These are phyloP conservation scores for Phlyctochytrium bullatum DNA, from an alignment of 192 early-diverging fungal species.

Conservation along the genomic window DNA sequence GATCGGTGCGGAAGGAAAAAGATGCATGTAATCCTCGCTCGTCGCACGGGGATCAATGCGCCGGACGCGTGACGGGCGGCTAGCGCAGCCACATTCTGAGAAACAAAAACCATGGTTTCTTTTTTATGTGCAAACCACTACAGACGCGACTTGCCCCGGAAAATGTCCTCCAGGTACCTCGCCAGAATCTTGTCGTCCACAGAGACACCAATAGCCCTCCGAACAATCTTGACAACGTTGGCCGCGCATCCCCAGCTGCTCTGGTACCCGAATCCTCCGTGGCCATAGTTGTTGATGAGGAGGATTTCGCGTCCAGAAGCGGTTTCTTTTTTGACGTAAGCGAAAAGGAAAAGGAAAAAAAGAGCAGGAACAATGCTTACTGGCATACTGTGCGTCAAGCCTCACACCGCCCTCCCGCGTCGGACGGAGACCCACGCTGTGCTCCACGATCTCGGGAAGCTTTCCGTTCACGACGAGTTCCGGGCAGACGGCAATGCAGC, in stretches of 20 bases:
- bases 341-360: conserved; percentile 12
- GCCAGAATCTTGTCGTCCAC: conserved; percentile 16
- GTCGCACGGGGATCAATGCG: too few species aligned
- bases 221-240: conserved; percentile 27
- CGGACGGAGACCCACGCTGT: conserved; percentile 46
- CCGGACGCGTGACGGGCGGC: too few species aligned
- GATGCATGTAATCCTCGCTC: too few species aligned
- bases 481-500: conserved; percentile 44
- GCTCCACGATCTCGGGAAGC: conserved; percentile 34
- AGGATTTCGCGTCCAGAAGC: conserved; percentile 23
- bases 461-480: conserved; percentile 47
- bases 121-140: too few species aligned
- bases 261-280: conserved; percentile 43
- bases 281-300: conserved; percentile 51
- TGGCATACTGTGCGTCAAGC: conserved; percentile 31
- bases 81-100: too few species aligned
- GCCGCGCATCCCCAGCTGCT: conserved; percentile 34
- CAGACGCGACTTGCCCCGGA: neutral
- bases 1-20: too few species aligned
- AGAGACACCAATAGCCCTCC: conserved; percentile 14
- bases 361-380: neutral
- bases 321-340: too few species aligned
- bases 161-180: conserved; percentile 11
- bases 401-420: conserved; percentile 42
- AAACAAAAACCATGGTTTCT: too few species aligned